Evolutionary conservation across 2,329 filamentous ascomycete genomes (phyloP), one percentile per base, ranked within the genome.

Genomic region (Bertia moriformis): DNA sequence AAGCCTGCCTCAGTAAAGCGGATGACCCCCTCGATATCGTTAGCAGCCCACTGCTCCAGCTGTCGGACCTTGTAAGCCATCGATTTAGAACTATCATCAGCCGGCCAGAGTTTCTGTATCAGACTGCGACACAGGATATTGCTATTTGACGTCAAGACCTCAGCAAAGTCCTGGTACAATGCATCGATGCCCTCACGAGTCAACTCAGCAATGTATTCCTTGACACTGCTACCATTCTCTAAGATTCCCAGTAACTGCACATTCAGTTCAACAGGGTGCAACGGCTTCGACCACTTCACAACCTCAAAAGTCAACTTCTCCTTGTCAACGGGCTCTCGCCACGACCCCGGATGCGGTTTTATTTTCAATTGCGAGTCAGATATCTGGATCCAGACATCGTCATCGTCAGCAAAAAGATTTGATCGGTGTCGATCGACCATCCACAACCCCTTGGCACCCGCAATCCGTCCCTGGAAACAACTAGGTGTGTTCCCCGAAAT

Each of bases 391-490:
- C 71, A 75, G 7, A 62, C 53, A 2, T 53, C 51, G 15, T 56
- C 48, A 12, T 61, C 50, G 1, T 46, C 46, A 12, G 36, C 39
- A 18, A 39, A 30, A 18, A 14, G 40, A 15, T 27, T 44, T 4
- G 51, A 58, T 47, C 41, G 53, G 46, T 57, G 50, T 3, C 52
- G 54, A 40, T 67, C 68, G 1, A 73, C 58, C 51, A 72, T 68
- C 73, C 73, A 78, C 4, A 78, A 47, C 1, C 74, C 74, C 51
- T 79, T 79, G 0, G 70, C 69, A 1, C 73, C 72, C 14, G 61
- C 65, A 41, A 78, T 71, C 4, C 74, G 60, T 5, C 59, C 72
- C 52, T 79, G 74, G 18, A 73, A 69, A 2, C 56, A 62, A 40
- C 66, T 67, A 0, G 70, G 71, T 0, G 66, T 53, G 4, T 52